phyloP scores from a whole-genome alignment of 192 early-diverging fungal genomes.

The Blastocladiella britannica region DNA sequence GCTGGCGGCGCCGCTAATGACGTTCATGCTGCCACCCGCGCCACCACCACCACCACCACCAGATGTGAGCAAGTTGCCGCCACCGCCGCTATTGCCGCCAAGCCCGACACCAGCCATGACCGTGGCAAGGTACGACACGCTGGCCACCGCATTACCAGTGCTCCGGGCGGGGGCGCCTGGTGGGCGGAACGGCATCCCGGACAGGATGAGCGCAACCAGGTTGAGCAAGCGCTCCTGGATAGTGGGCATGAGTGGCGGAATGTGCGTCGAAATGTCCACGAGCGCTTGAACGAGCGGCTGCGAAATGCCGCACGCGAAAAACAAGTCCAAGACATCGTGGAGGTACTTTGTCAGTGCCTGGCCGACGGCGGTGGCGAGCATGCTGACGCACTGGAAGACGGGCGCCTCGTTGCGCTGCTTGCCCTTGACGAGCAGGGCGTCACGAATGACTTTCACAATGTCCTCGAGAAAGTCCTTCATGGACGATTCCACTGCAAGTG shows the following conservation, averaged over 20 bases:
- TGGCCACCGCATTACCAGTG: background rate
- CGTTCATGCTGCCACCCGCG: too few species aligned
- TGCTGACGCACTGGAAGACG: constrained; percentile 66
- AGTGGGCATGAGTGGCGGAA: constrained; percentile 54
- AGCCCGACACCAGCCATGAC: too few species aligned
- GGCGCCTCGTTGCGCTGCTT: constrained; percentile 31
- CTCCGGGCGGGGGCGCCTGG: constrained; percentile 38
- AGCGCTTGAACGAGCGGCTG: constrained; percentile 62
- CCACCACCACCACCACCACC: too few species aligned
- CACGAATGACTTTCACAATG: constrained; percentile 53
- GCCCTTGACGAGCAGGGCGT: constrained; percentile 41
- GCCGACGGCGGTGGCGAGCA: constrained; percentile 75
- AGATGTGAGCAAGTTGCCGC: too few species aligned
- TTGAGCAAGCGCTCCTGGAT: constrained; percentile 81
- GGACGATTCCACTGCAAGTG: constrained; percentile 49
- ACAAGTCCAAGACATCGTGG: constrained; percentile 68
- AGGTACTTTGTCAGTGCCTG: constrained; percentile 71
- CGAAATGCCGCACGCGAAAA: constrained; percentile 76
- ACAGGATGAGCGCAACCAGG: constrained; percentile 66
- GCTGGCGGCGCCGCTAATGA: too few species aligned
- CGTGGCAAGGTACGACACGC: too few species aligned
- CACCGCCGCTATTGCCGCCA: too few species aligned
- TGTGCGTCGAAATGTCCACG: constrained; percentile 53
- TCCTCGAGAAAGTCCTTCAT: constrained; percentile 62
- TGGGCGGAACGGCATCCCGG: constrained; percentile 55